These are phyloP conservation scores for Penicillium vulpinum DNA, from an alignment of 2,329 filamentous ascomycete species.

Conservation along the genomic window DNA sequence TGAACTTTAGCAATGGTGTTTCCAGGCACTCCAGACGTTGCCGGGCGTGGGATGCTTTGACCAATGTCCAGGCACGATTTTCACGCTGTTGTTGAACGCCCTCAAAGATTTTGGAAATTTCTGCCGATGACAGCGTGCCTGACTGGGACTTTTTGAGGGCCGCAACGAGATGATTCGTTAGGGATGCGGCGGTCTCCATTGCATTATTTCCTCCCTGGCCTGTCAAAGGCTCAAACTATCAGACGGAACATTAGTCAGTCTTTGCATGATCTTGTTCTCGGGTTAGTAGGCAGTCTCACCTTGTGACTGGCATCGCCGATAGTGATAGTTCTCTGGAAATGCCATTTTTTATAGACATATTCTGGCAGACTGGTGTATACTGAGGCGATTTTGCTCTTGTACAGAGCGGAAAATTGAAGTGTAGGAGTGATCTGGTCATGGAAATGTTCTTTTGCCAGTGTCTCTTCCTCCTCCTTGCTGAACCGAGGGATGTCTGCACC, in stretches of 20 bases:
- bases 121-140: neutral
- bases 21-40: conserved; percentile 21
- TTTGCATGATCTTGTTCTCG: neutral
- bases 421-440: conserved; percentile 19
- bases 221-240: conserved; percentile 18
- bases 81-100: conserved; percentile 15
- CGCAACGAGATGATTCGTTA: conserved; percentile 16
- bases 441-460: conserved; percentile 13
- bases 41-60: conserved; percentile 14
- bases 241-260: neutral
- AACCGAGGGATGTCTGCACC: conserved; percentile 24
- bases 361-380: conserved; percentile 19
- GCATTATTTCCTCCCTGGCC: conserved; percentile 23
- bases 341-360: conserved; percentile 22
- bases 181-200: conserved; percentile 21
- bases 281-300: neutral
- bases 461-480: conserved; percentile 22
- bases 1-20: conserved; percentile 13
- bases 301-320: conserved; percentile 21
- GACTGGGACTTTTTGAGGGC: neutral
- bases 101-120: conserved; percentile 8
- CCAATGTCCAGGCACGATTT: conserved; percentile 6
- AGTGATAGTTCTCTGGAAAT: conserved; percentile 16
- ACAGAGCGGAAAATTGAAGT: conserved; percentile 25
- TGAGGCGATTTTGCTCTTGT: conserved; percentile 14